Evolutionary conservation across 352 stramenopile species (phyloP).

Genomic region (Phytophthora rubi): DNA sequence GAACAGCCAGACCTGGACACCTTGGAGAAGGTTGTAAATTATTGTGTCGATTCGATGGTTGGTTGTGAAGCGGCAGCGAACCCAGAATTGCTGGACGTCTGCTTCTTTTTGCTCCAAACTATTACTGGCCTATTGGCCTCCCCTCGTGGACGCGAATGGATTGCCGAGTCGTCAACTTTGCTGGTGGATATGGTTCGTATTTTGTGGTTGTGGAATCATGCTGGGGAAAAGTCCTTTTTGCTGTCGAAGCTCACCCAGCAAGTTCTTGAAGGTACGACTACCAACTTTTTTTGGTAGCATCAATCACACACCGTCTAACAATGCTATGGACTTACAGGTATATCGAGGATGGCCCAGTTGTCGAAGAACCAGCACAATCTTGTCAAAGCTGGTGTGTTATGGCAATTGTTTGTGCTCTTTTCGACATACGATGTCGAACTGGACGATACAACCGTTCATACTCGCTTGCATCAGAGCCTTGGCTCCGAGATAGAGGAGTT

Average conservation of each 20-base stretch:
- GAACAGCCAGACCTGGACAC: conserved; percentile 48
- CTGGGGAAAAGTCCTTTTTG: conserved; percentile 45
- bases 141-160: conserved; percentile 61
- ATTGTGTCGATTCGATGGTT: conserved; percentile 68
- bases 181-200: conserved; percentile 75
- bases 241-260: conserved; percentile 77
- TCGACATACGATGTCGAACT: conserved; percentile 71
- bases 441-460: conserved; percentile 56
- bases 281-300: neutral
- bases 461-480: conserved; percentile 46
- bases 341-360: conserved; percentile 66
- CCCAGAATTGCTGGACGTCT: conserved; percentile 50
- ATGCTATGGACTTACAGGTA: conserved; percentile 34
- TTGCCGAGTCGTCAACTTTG: conserved; percentile 63
- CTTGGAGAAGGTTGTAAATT: conserved; percentile 75
- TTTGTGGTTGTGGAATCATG: conserved; percentile 80
- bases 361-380: conserved; percentile 68
- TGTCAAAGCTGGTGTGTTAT: conserved; percentile 59
- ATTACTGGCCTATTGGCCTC: conserved; percentile 72
- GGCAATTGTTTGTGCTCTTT: conserved; percentile 75
- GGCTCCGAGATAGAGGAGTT: conserved; percentile 50
- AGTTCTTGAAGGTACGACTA: conserved; percentile 68
- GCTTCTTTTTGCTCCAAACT: conserved; percentile 74
- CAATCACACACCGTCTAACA: neutral
- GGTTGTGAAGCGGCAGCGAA: conserved; percentile 39